phyloP scores from a whole-genome alignment of 352 stramenopile genomes.

The Halophytophthora polymorphica region DNA sequence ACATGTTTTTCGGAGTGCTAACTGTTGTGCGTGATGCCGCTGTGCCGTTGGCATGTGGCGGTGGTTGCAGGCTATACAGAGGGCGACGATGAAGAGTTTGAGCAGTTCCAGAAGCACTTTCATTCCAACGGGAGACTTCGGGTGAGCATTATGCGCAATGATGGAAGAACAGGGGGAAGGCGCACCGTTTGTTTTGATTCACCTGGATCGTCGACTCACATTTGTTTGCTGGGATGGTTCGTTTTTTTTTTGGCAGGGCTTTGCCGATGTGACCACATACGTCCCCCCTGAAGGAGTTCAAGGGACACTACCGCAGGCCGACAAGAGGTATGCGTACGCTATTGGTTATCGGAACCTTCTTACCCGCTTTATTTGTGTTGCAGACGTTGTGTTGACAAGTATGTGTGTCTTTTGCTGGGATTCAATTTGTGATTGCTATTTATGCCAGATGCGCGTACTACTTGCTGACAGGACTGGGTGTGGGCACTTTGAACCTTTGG shows the following conservation, averaged over 20 bases:
- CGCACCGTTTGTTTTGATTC: neutral
- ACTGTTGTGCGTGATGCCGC: no score
- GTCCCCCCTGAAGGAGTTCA: constrained; percentile 7
- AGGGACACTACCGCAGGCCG: constrained; percentile 7
- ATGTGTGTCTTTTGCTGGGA: constrained; percentile 3
- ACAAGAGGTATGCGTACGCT: constrained; percentile 12
- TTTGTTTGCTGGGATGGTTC: no score
- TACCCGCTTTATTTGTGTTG: neutral
- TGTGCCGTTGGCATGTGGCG: no score
- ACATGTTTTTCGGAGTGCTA: no score
- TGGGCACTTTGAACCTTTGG: constrained; percentile 73
- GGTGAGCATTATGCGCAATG: constrained; percentile 26
- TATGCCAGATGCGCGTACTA: constrained; percentile 59
- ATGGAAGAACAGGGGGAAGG: neutral
- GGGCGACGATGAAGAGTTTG: constrained; percentile 72
- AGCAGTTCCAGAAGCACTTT: constrained; percentile 81
- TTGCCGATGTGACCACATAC: constrained; percentile 67
- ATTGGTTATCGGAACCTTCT: neutral
- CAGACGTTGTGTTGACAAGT: neutral
- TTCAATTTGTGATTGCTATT: neutral
- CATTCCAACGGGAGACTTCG: constrained; percentile 49
- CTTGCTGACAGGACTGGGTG: constrained; percentile 63
- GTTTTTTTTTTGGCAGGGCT: constrained; percentile 58
- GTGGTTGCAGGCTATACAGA: no score
- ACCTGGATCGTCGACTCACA: constrained; percentile 3